Evolutionary conservation across 495 filamentous ascomycete genomes (phyloP).

Genomic region (Talaromyces thailandensis): DNA sequence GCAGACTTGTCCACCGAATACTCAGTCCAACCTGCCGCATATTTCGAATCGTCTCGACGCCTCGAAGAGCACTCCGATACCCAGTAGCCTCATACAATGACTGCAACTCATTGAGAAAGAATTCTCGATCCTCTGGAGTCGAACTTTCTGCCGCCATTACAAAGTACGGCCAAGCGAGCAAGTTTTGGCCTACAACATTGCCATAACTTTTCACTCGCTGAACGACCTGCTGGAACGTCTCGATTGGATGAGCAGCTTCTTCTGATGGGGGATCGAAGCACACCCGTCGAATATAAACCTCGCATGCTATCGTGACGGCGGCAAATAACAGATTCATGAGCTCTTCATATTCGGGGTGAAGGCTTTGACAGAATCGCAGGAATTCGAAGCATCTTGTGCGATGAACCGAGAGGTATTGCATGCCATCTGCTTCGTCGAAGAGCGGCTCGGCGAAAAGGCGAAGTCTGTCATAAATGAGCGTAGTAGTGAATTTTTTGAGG

Average conservation of each 20-base stretch:
- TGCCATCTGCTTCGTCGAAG: background rate
- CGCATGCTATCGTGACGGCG: background rate
- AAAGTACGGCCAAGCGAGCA: conserved; percentile 8
- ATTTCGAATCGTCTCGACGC: background rate
- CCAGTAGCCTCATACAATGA: background rate
- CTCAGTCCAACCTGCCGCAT: background rate
- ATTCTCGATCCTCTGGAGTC: background rate
- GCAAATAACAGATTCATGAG: background rate
- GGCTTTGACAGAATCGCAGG: background rate
- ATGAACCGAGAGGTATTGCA: background rate
- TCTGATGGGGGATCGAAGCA: background rate
- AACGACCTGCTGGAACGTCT: background rate
- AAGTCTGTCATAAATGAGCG: background rate
- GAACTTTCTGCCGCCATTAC: conserved; percentile 6
- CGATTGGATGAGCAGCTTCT: background rate
- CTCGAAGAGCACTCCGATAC: background rate
- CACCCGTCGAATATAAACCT: background rate
- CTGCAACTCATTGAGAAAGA: background rate
- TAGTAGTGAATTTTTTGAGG: too few relatives aligned
- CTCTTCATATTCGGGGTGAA: background rate
- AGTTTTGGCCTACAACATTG: background rate
- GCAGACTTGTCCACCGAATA: conserved; percentile 9
- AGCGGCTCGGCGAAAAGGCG: background rate
- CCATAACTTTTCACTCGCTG: background rate
- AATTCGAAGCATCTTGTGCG: background rate